Conservation (phyloP, 495 filamentous ascomycete genomes). For the Trichoderma asperelloides region DNA sequence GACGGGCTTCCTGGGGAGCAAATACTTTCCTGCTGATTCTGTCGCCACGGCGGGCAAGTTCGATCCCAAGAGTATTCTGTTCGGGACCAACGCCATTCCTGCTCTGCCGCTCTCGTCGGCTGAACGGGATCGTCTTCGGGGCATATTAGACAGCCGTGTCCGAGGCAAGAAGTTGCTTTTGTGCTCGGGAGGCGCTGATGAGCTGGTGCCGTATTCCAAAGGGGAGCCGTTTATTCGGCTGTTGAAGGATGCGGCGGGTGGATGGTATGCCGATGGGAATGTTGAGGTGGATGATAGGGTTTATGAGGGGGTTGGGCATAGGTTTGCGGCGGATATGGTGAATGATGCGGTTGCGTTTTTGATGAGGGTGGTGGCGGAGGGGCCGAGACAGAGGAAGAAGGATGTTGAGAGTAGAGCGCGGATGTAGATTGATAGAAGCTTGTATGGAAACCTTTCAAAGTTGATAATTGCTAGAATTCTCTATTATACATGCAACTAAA, state of each 20-base stretch:
- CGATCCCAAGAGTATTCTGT: conserved; percentile 63
- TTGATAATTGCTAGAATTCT: no score
- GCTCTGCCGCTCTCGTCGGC: conserved; percentile 8
- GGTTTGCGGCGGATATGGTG: conserved; percentile 64
- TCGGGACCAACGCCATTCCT: conserved; percentile 40
- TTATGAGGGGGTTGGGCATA: conserved; percentile 64
- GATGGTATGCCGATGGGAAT: conserved; percentile 49
- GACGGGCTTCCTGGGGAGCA: conserved; percentile 57
- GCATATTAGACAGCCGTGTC: conserved; percentile 44
- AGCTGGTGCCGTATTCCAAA: conserved; percentile 71
- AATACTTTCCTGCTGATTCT: conserved; percentile 62
- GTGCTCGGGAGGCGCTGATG: conserved; percentile 68
- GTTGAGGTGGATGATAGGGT: conserved; percentile 63
- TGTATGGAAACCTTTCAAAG: no score
- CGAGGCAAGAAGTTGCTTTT: conserved; percentile 69
- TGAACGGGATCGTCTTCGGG: conserved; percentile 31
- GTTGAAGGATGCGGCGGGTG: conserved; percentile 51
- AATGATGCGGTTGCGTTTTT: conserved; percentile 61
- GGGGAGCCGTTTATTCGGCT: conserved; percentile 60
- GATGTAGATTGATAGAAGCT: background rate
- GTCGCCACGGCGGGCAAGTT: conserved; percentile 49
- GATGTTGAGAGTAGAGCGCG: background rate
- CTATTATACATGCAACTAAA: no score
- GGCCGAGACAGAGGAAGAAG: background rate
- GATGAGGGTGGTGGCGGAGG: conserved; percentile 35